Percentiles rank a stretch among this genome's conserved stretches.
These are phyloP conservation scores for Fusarium nisikadoi DNA, from an alignment of 2,329 filamentous ascomycete genomes.

Conservation along the genomic window DNA sequence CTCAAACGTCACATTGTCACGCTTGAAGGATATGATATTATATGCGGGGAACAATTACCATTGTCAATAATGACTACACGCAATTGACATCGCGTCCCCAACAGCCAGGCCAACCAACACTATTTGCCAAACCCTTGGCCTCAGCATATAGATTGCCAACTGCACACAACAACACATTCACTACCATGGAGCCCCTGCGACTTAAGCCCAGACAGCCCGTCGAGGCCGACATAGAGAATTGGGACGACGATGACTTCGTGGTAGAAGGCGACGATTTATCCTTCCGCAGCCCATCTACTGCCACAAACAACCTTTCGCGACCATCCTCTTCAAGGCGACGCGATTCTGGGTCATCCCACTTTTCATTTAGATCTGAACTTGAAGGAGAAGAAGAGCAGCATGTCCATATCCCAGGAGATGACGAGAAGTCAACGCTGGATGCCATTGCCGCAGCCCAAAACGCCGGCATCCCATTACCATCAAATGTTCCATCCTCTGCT, in stretches of 20 bases:
- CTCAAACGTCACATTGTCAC: conserved; percentile 6
- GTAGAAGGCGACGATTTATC: conserved; percentile 75
- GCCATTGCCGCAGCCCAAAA: conserved; percentile 88
- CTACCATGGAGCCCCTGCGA: conserved; percentile 64
- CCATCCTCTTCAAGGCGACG: conserved; percentile 63
- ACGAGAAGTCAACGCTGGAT: conserved; percentile 83
- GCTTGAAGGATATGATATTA: conserved; percentile 39
- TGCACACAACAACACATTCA: conserved; percentile 17
- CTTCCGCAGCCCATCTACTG: conserved; percentile 63
- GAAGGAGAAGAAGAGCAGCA: conserved; percentile 91
- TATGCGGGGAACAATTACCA: conserved; percentile 38
- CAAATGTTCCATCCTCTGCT: conserved; percentile 87
- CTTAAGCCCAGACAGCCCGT: conserved; percentile 65
- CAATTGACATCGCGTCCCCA: conserved; percentile 42
- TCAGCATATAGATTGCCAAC: conserved; percentile 19
- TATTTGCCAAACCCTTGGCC: conserved; percentile 22
- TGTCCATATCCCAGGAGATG: conserved; percentile 83
- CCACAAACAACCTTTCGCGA: conserved; percentile 54
- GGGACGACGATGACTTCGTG: conserved; percentile 81
- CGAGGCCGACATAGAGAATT: conserved; percentile 75
- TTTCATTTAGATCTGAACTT: conserved; percentile 84
- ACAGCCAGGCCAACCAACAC: conserved; percentile 29
- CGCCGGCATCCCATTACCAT: conserved; percentile 90
- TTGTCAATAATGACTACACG: conserved; percentile 46
- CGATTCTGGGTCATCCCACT: conserved; percentile 83